Conservation (phyloP, 139 green algal species). For the Asterochloris erici region DNA sequence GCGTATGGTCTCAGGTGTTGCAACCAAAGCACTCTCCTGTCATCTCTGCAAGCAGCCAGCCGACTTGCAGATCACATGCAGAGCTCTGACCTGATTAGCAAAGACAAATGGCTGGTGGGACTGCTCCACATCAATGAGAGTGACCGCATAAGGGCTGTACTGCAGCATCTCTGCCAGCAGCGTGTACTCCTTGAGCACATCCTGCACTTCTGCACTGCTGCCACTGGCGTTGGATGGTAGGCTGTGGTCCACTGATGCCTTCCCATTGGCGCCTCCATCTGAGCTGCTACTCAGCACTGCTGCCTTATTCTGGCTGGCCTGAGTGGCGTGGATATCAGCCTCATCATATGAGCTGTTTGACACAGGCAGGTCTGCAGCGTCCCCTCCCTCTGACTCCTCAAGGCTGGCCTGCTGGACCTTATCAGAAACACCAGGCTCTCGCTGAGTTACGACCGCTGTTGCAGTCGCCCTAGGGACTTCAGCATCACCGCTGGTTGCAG, state of each 20-base stretch:
- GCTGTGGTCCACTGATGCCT: neutral
- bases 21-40: too few species aligned
- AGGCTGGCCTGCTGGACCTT: too few species aligned
- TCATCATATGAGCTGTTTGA: neutral
- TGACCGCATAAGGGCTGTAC: conserved; percentile 14
- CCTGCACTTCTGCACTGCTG: neutral
- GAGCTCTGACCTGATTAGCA: neutral
- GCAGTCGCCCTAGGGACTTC: too few species aligned
- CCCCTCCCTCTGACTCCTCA: neutral
- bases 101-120: conserved; percentile 15
- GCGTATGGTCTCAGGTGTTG: neutral
- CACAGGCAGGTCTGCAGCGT: neutral
- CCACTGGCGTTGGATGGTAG: neutral
- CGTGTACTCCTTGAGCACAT: conserved; percentile 11
- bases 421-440: too few species aligned
- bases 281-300: neutral
- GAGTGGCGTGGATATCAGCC: neutral
- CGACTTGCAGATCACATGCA: neutral
- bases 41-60: neutral
- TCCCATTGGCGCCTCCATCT: neutral
- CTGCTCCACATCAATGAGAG: conserved; percentile 18
- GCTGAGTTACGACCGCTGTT: too few species aligned
- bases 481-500: too few species aligned
- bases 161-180: conserved; percentile 17
- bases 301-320: neutral